Percentiles rank a stretch among this genome's conserved stretches.
These are phyloP conservation scores for Dactylella cylindrospora DNA, from an alignment of 2,329 filamentous ascomycete species.

Conservation along the genomic window DNA sequence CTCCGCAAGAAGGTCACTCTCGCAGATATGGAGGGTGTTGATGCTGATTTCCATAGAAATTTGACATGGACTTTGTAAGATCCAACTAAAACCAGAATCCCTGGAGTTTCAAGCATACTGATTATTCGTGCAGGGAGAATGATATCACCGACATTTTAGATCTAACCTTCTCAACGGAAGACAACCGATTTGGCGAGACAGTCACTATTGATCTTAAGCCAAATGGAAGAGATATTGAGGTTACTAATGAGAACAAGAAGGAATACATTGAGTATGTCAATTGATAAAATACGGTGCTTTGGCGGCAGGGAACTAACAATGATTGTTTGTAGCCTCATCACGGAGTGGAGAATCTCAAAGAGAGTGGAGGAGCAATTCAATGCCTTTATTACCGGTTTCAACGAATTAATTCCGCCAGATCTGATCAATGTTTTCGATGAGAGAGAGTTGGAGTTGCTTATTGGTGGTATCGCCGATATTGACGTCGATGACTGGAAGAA, in stretches of 20 bases:
- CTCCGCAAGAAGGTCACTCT: constrained; percentile 87
- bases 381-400: constrained; percentile 94
- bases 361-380: constrained; percentile 98
- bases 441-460: constrained; percentile 90
- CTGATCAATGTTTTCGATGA: constrained; percentile 98
- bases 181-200: constrained; percentile 93
- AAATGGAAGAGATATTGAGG: constrained; percentile 84
- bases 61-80: constrained; percentile 86
- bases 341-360: constrained; percentile 99
- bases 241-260: constrained; percentile 98
- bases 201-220: constrained; percentile 93
- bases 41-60: constrained; percentile 95
- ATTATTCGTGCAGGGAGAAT: constrained; percentile 65
- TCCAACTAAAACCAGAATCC: neutral
- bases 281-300: neutral
- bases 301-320: constrained; percentile 4
- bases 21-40: constrained; percentile 97
- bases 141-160: constrained; percentile 92
- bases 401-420: constrained; percentile 93
- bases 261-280: constrained; percentile 84
- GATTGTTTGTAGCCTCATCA: constrained; percentile 67
- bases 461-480: constrained; percentile 99
- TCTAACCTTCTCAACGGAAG: constrained; percentile 93
- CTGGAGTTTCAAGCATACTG: neutral
- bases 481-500: constrained; percentile 99